These are phyloP conservation scores for Zygotorulaspora florentina DNA, from an alignment of 805 yeast genomes.

Conservation along the genomic window DNA sequence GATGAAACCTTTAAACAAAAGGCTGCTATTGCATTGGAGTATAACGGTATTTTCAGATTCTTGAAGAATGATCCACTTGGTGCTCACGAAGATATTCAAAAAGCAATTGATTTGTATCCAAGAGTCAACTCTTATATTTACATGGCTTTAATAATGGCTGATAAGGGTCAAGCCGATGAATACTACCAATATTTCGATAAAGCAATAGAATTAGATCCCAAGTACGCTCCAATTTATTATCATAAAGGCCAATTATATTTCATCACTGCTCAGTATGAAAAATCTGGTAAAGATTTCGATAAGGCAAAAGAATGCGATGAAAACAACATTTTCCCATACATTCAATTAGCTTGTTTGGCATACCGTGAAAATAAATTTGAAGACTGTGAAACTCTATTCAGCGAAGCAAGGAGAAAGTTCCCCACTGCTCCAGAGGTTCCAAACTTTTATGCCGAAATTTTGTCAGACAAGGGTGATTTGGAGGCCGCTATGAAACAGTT, in stretches of 20 bases:
- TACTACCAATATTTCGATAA: constrained; percentile 69
- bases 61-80: constrained; percentile 66
- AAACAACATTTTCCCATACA: constrained; percentile 74
- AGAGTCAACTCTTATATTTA: constrained; percentile 79
- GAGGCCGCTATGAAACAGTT: constrained; percentile 75
- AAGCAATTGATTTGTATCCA: constrained; percentile 63
- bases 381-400: constrained; percentile 61
- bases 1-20: constrained; percentile 34
- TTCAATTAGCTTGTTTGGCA: constrained; percentile 88
- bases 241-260: constrained; percentile 92
- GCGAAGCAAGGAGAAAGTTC: constrained; percentile 66
- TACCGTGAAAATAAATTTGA: constrained; percentile 61
- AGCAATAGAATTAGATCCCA: constrained; percentile 66
- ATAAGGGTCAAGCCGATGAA: constrained; percentile 61
- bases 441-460: constrained; percentile 91
- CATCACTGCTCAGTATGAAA: constrained; percentile 65
- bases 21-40: constrained; percentile 74
- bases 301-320: constrained; percentile 73
- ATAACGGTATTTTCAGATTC: constrained; percentile 77
- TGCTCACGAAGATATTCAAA: constrained; percentile 61
- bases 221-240: constrained; percentile 79
- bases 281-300: constrained; percentile 71
- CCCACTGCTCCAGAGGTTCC: constrained; percentile 89
- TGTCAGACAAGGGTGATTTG: constrained; percentile 73
- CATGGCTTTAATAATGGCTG: constrained; percentile 80